Percentiles rank a stretch among this genome's conserved stretches.
phyloP scores from a whole-genome alignment of 1,284 basidiomycete species.

The Cutaneotrichosporon cavernicola region DNA sequence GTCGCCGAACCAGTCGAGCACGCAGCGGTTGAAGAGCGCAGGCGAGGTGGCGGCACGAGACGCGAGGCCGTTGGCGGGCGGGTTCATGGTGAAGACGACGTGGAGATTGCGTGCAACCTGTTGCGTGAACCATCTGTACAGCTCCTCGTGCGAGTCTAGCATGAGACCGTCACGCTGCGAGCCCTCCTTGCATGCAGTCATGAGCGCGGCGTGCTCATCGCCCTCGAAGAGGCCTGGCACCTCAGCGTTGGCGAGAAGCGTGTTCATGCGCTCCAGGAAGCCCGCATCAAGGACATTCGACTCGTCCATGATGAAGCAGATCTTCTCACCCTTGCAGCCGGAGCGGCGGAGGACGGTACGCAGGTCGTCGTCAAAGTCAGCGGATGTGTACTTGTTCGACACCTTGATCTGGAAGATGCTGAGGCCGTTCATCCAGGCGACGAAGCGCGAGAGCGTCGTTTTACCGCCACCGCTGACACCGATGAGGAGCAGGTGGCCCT shows the following conservation, averaged over 20 bases:
- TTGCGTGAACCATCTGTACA: slow-evolving; percentile 95
- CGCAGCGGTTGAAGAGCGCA: slow-evolving; percentile 96
- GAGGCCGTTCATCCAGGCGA: slow-evolving; percentile 99
- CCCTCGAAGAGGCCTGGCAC: slow-evolving; percentile 98
- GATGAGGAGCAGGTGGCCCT: slow-evolving; percentile 93
- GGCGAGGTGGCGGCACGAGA: slow-evolving; percentile 96
- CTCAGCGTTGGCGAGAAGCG: slow-evolving; percentile 97
- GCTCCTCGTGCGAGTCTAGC: slow-evolving; percentile 95
- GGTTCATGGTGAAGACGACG: slow-evolving; percentile 99
- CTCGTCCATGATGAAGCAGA: slow-evolving; percentile 99
- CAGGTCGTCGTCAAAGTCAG: slow-evolving; percentile 97
- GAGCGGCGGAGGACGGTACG: slow-evolving; percentile 87
- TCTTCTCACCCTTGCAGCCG: slow-evolving; percentile 97
- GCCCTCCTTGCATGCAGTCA: slow-evolving; percentile 98
- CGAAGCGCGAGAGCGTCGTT: slow-evolving; percentile 97
- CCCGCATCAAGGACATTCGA: slow-evolving; percentile 98
- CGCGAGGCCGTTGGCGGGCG: slow-evolving; percentile 90
- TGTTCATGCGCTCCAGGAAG: slow-evolving; percentile 99
- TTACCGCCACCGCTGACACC: slow-evolving; percentile 98
- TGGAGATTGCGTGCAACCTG: slow-evolving; percentile 96
- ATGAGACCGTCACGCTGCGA: slow-evolving; percentile 96
- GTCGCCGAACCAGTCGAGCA: slow-evolving; percentile 97
- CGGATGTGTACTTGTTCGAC: slow-evolving; percentile 96
- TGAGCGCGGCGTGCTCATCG: slow-evolving; percentile 92
- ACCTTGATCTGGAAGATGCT: slow-evolving; percentile 99